Conservation (phyloP, 148 eudicot species). For the Rhododendron mucronatum region DNA sequence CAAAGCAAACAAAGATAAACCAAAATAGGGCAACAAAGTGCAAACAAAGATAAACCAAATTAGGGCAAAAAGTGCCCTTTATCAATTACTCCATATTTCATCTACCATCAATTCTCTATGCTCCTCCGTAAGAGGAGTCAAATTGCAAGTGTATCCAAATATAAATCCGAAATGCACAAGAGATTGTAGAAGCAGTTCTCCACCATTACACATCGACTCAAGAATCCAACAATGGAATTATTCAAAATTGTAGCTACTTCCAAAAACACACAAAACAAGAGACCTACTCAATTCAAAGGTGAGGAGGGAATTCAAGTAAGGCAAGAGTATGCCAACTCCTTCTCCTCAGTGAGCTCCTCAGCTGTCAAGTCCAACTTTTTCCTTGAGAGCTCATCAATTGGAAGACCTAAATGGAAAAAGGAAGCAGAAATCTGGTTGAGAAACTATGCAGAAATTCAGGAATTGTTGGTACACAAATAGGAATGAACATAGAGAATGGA, state of each 20-base stretch:
- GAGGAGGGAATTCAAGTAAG: slow-evolving; percentile 31
- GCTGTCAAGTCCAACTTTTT: slow-evolving; percentile 91
- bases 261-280: slow-evolving; percentile 14
- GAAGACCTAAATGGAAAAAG: slow-evolving; percentile 47
- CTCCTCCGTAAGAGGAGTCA: neutral
- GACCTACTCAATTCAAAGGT: neutral
- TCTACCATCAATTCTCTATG: neutral
- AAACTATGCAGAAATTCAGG: slow-evolving; percentile 4
- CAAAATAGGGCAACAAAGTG: neutral
- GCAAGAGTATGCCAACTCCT: slow-evolving; percentile 88
- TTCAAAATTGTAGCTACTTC: slow-evolving; percentile 44
- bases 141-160: neutral
- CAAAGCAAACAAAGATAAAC: neutral
- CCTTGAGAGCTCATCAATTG: slow-evolving; percentile 81
- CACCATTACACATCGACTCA: slow-evolving; percentile 17
- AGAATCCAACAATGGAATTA: slow-evolving; percentile 39
- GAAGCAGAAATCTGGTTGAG: slow-evolving; percentile 1
- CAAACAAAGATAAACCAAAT: neutral
- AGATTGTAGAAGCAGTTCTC: slow-evolving; percentile 22
- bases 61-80: neutral
- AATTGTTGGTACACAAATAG: neutral
- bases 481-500: neutral
- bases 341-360: slow-evolving; percentile 86
- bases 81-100: neutral
- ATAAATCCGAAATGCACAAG: neutral